These are phyloP conservation scores for Verruconis gallopava DNA, from an alignment of 2,329 filamentous ascomycete genomes.

Conservation along the genomic window DNA sequence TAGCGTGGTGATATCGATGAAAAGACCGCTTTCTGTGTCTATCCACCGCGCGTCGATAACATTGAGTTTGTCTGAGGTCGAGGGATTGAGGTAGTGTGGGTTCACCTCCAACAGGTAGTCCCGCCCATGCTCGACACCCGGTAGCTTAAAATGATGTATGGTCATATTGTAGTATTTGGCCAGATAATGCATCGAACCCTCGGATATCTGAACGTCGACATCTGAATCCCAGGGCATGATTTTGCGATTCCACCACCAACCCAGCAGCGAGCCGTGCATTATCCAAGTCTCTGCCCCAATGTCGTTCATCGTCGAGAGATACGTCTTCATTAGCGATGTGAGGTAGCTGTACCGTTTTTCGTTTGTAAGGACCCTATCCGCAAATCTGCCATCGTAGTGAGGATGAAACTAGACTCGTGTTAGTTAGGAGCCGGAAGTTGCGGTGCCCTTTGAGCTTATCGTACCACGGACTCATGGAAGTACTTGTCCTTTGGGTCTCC, in stretches of 20 bases:
- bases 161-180: conserved; percentile 51
- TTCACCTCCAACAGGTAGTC: conserved; percentile 47
- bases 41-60: conserved; percentile 50
- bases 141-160: conserved; percentile 36
- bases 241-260: conserved; percentile 51
- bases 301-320: conserved; percentile 42
- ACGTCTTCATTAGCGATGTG: conserved; percentile 40
- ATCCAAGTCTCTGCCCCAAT: conserved; percentile 49
- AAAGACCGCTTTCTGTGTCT: conserved; percentile 44
- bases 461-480: conserved; percentile 36
- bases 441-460: too few relatives aligned
- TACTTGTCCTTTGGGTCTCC: conserved; percentile 34
- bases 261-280: conserved; percentile 48
- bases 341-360: conserved; percentile 36
- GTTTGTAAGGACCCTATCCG: conserved; percentile 30
- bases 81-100: conserved; percentile 37
- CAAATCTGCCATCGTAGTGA: conserved; percentile 47
- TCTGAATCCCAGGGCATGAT: conserved; percentile 51
- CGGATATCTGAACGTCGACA: conserved; percentile 45
- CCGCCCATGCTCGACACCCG: conserved; percentile 17
- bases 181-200: conserved; percentile 41
- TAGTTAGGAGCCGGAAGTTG: too few relatives aligned
- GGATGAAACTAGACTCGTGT: conserved; percentile 40
- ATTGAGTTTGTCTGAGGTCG: conserved; percentile 36
- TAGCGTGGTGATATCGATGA: conserved; percentile 49